Evolutionary conservation across 1,284 basidiomycete species (phyloP), one percentile per base, ranked within the genome.

Genomic region (Sparassis latifolia): DNA sequence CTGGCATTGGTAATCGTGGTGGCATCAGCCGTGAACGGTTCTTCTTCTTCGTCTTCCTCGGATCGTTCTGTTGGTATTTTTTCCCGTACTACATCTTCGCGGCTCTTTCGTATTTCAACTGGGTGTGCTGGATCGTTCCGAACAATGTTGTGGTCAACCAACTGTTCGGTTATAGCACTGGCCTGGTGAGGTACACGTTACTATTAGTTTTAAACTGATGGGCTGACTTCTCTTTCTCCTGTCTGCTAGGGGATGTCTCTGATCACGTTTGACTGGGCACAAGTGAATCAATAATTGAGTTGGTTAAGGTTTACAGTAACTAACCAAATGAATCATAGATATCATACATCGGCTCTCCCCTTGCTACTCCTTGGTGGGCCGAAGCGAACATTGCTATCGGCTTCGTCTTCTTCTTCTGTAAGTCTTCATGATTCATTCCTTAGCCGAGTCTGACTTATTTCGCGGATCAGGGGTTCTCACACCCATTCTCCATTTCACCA

Each of bases 331-430:
- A 66, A 70, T 56, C 71, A 73, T 12, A 60, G 54, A 64, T 67
- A n/a, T 65, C 70, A 6, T 84, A 76, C 62, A 76, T 80, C 51
- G 78, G 77, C n/a, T 78, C 76, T 45, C 82, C 81, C 4, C 70
- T 84, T n/a, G 76, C 80, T 10, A 75, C 76, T 0, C 82, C 82
- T 67, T 57, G 72, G 72, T 74, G 79, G 77, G 78, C 62, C 51
- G 76, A 70, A 65, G 79, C 74, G 49, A 84, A 84, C 63, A 68
- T 82, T 42, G 70, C 80, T 32, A 69, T 65, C 42, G 79, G 79
- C n/a, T 82, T 81, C 61, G 63, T 78, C 9, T 63, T 80, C 56
- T 76, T 81, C 63, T 77, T 77, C 64, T 83, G 80, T 79, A 55
- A 73, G 64, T 61, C 63, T 9, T 59, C 60, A 10, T 64, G 66